Evolutionary conservation across 805 yeast genomes (phyloP).

Genomic region (Sugiyamaella floridensis): DNA sequence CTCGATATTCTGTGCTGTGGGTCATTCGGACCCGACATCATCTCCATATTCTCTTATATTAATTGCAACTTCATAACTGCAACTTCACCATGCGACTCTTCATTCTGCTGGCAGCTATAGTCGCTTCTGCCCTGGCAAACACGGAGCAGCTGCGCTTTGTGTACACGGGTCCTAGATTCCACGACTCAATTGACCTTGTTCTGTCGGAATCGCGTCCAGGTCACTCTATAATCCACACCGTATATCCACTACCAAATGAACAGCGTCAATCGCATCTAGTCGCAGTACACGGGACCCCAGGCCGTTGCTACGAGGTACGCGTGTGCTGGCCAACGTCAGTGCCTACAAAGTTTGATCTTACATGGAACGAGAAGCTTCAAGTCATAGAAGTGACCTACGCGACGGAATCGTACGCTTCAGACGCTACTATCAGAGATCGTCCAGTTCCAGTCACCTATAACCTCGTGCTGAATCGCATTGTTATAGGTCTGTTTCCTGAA

Average conservation of each 20-base stretch:
- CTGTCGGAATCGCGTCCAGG: not conserved
- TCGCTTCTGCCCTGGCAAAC: conserved; percentile 4
- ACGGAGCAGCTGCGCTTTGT: conserved; percentile 11
- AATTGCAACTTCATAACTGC: no score
- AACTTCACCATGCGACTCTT: no score
- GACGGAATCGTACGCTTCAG: conserved; percentile 13
- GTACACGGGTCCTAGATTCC: not conserved
- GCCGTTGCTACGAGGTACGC: conserved; percentile 23
- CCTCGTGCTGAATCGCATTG: conserved; percentile 12
- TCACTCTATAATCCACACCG: not conserved
- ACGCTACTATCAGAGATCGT: conserved; percentile 7
- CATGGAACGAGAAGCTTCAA: conserved; percentile 12
- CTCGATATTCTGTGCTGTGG: no score
- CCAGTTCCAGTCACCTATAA: conserved; percentile 15
- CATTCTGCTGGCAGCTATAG: not conserved
- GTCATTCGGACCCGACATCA: no score
- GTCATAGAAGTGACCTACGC: conserved; percentile 8
- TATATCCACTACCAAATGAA: conserved; percentile 6
- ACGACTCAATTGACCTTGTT: not conserved
- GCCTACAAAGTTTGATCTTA: conserved; percentile 24
- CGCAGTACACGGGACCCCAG: conserved; percentile 4
- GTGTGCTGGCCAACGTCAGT: conserved; percentile 32
- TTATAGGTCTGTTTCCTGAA: conserved; percentile 10
- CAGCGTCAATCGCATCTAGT: conserved; percentile 4
- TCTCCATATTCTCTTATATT: no score